Evolutionary conservation across 352 stramenopile genomes (phyloP), one percentile per base, ranked within the genome.

Genomic region (Globisporangium cylindrosporum): DNA sequence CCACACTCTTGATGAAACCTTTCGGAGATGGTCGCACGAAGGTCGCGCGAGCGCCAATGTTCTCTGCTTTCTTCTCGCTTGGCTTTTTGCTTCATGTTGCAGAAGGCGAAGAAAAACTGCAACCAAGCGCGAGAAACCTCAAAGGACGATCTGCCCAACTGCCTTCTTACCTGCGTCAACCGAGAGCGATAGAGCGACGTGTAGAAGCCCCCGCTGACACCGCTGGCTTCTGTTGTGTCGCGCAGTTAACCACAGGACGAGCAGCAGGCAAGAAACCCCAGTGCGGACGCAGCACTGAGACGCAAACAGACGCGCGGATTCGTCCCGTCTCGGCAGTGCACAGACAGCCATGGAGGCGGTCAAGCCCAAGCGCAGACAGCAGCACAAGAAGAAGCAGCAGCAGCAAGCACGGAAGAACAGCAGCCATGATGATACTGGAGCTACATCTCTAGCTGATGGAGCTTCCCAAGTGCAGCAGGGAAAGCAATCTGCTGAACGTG

Each of bases 331-430:
- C 2, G 27, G 15, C 9, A 61, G 25, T 18, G 53, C n/a, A 20
- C 4, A 46, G 27, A 15, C 25, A 46, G 32, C 36, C 20, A 62
- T 62, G 56, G 56, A 62, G 32, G 56, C 56, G 32, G 32, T 62
- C 56, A 62, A 62, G 56, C 56, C 56, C 56, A 62, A 62, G 32
- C 56, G 32, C 56, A 62, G 32, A 38, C 53, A 59, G 27, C 54
- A 60, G 18, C 54, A 60, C 7, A 43, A 60, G 54, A 60, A 60
- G 54, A 43, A 62, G 56, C 27, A 46, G 38, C 58, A 54, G 34
- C 38, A 54, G 34, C 38, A 64, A 14, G 15, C 43, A 24, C 14
- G 14, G 27, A 60, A 60, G 54, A 60, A 43, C 20, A 60, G 54
- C 27, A 34, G 29, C 29, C 27, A 43, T 43, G 56, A 36, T 18